Percentiles rank a stretch among this genome's conserved stretches.
phyloP scores from a whole-genome alignment of 2,329 filamentous ascomycete species.

The Beauveria pseudobassiana region DNA sequence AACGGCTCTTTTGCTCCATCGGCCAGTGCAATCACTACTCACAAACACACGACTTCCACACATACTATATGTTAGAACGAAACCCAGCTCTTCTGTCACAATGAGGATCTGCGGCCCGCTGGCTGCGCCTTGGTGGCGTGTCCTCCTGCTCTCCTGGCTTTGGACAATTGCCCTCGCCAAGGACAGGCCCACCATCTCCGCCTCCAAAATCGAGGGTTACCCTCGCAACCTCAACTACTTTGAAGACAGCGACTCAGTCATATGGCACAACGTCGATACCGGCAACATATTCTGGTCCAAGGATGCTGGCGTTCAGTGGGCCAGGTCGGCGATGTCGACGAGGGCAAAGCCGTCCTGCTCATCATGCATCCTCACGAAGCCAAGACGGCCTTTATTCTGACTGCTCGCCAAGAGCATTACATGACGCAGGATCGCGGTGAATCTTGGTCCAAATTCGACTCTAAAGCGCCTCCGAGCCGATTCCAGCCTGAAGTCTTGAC shows the following conservation, averaged over 20 bases:
- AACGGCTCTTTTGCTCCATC: not conserved
- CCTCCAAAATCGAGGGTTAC: slow-evolving; percentile 56
- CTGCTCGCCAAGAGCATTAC: slow-evolving; percentile 64
- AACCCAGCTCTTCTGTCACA: slow-evolving; percentile 30
- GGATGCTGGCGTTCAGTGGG: slow-evolving; percentile 76
- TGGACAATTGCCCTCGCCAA: slow-evolving; percentile 42
- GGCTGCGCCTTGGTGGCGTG: slow-evolving; percentile 39
- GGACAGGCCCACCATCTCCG: slow-evolving; percentile 58
- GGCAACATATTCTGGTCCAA: slow-evolving; percentile 67
- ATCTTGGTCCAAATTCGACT: slow-evolving; percentile 69
- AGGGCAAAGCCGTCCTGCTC: slow-evolving; percentile 55
- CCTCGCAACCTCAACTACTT: slow-evolving; percentile 79
- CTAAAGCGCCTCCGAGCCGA: slow-evolving; percentile 48
- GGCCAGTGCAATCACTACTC: not conserved
- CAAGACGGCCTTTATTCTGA: slow-evolving; percentile 73
- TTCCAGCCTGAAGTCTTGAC: slow-evolving; percentile 47
- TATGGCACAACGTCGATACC: slow-evolving; percentile 61
- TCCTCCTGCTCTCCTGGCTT: slow-evolving; percentile 43
- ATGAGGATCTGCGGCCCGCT: slow-evolving; percentile 45
- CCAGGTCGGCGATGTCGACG: slow-evolving; percentile 56
- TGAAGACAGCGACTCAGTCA: slow-evolving; percentile 73
- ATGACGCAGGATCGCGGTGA: slow-evolving; percentile 77
- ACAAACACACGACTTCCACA: not conserved
- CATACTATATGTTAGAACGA: slow-evolving; percentile 32
- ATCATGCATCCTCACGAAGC: slow-evolving; percentile 72